Evolutionary conservation across 352 stramenopile genomes (phyloP).

Genomic region (Phytophthora ohioensis): DNA sequence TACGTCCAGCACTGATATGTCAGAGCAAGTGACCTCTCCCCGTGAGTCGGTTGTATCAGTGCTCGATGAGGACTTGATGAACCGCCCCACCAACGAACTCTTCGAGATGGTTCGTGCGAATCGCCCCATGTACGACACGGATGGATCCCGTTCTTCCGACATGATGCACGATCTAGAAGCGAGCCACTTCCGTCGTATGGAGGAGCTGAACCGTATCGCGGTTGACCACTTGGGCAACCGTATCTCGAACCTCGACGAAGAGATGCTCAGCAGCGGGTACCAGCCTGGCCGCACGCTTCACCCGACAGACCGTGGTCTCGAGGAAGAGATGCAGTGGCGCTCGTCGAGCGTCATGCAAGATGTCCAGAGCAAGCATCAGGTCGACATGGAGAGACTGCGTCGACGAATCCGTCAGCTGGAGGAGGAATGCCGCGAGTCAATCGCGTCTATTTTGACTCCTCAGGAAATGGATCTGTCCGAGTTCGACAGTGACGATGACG

Average conservation of each 20-base stretch:
- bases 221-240: slow-evolving; percentile 55
- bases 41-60: slow-evolving; percentile 38
- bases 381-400: slow-evolving; percentile 55
- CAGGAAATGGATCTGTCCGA: slow-evolving; percentile 59
- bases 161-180: slow-evolving; percentile 55
- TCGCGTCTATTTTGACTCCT: slow-evolving; percentile 57
- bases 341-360: slow-evolving; percentile 57
- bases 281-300: slow-evolving; percentile 19
- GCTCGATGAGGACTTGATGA: slow-evolving; percentile 60
- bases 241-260: slow-evolving; percentile 52
- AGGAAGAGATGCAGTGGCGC: slow-evolving; percentile 45
- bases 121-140: slow-evolving; percentile 14
- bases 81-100: slow-evolving; percentile 55
- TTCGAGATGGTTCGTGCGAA: slow-evolving; percentile 59
- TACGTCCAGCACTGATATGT: slow-evolving; percentile 35
- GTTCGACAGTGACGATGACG: slow-evolving; percentile 42
- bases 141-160: slow-evolving; percentile 38
- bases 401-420: slow-evolving; percentile 55
- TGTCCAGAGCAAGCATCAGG: slow-evolving; percentile 50
- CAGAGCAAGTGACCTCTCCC: slow-evolving; percentile 28
- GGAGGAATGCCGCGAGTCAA: slow-evolving; percentile 65
- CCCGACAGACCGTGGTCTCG: no score
- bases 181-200: slow-evolving; percentile 63
- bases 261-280: slow-evolving; percentile 36
- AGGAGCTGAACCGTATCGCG: slow-evolving; percentile 62